Conservation (phyloP, 2,329 filamentous ascomycete genomes). For the Fusarium illudens region DNA sequence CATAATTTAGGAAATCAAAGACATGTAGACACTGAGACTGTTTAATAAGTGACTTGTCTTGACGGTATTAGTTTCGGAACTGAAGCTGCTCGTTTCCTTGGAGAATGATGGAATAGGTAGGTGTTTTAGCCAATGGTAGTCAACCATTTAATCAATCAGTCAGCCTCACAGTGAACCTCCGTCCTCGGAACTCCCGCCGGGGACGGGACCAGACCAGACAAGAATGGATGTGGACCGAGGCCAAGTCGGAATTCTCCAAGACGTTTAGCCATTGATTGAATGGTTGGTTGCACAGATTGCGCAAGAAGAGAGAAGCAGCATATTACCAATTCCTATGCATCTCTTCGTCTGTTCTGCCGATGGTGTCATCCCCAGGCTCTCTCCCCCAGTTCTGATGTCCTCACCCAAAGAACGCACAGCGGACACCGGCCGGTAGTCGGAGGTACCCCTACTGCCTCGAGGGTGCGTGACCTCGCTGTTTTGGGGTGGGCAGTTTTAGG, state of each 20-base stretch:
- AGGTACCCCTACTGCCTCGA: conserved; percentile 20
- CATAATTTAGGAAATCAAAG: conserved; percentile 9
- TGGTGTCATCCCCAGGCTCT: conserved; percentile 26
- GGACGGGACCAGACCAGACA: conserved; percentile 12
- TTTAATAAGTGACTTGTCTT: neutral
- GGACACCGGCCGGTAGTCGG: conserved; percentile 43
- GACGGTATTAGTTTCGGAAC: neutral
- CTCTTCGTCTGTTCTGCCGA: conserved; percentile 16
- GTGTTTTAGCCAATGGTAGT: conserved; percentile 25
- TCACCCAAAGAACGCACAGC: conserved; percentile 7
- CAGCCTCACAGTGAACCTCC: conserved; percentile 27
- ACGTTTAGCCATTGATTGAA: neutral
- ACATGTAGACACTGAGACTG: conserved; percentile 18
- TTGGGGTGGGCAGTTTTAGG: conserved; percentile 25
- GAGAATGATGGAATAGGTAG: neutral
- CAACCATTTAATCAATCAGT: conserved; percentile 40
- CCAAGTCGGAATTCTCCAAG: neutral
- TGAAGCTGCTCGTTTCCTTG: neutral
- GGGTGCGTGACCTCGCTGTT: neutral
- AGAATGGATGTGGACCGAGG: conserved; percentile 5
- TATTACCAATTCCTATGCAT: conserved; percentile 27
- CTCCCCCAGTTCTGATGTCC: neutral
- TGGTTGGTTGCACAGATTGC: conserved; percentile 1
- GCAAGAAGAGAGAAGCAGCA: neutral
- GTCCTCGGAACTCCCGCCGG: conserved; percentile 27